These are phyloP conservation scores for Scleroderma citrinum DNA, from an alignment of 768 basidiomycete genomes.

Conservation along the genomic window DNA sequence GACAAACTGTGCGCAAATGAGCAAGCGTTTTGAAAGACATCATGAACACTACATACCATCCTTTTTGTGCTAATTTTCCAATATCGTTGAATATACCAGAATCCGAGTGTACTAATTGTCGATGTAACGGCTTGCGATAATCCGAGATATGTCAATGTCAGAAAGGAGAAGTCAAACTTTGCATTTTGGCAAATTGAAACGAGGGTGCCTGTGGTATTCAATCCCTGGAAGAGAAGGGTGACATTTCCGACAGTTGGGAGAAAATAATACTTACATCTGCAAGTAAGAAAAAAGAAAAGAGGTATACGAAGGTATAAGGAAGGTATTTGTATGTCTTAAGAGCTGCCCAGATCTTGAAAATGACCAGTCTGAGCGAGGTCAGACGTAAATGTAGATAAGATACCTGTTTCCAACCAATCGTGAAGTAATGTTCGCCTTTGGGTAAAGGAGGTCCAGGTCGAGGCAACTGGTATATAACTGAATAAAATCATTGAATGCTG, in stretches of 20 bases:
- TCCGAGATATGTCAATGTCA: conserved; percentile 75
- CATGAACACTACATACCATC: conserved; percentile 50
- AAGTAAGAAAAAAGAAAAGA: conserved; percentile 72
- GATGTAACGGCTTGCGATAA: conserved; percentile 72
- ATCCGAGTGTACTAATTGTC: conserved; percentile 63
- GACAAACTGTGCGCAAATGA: conserved; percentile 46
- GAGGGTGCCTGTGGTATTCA: conserved; percentile 75
- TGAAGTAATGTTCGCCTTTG: conserved; percentile 68
- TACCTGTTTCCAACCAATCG: conserved; percentile 84
- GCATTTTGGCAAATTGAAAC: conserved; percentile 76
- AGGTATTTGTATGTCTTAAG: conserved; percentile 69
- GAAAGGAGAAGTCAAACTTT: conserved; percentile 75
- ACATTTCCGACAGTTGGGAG: background rate
- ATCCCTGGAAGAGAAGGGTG: conserved; percentile 41
- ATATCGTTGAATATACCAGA: conserved; percentile 79
- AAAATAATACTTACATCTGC: conserved; percentile 50
- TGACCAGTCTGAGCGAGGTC: background rate
- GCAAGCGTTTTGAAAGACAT: background rate
- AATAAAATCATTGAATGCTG: background rate
- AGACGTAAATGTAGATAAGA: background rate
- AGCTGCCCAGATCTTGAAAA: conserved; percentile 65
- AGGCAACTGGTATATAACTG: conserved; percentile 82
- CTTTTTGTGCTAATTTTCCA: conserved; percentile 77
- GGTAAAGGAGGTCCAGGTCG: conserved; percentile 77
- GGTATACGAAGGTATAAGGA: conserved; percentile 78